Evolutionary conservation across 2,329 filamentous ascomycete genomes (phyloP).

Genomic region (Fusarium anguioides): DNA sequence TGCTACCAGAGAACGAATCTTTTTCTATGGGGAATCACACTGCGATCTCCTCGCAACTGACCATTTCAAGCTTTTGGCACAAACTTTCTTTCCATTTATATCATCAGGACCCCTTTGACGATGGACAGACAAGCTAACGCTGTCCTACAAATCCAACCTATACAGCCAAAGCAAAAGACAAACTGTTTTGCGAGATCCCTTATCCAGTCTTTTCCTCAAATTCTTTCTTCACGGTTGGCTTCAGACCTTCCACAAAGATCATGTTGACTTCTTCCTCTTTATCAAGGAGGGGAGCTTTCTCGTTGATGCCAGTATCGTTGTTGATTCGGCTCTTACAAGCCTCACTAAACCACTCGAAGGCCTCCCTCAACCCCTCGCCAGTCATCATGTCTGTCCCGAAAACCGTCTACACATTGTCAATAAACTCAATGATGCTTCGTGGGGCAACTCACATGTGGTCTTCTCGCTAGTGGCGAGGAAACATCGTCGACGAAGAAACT

Average conservation of each 20-base stretch:
- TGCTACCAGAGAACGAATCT: too few species aligned
- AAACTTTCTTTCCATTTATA: too few species aligned
- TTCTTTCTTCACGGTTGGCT: fast-evolving
- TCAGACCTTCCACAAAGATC: background rate
- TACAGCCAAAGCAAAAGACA: too few species aligned
- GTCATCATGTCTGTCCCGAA: background rate
- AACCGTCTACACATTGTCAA: background rate
- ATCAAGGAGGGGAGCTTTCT: background rate
- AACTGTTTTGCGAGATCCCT: too few species aligned
- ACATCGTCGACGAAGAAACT: background rate
- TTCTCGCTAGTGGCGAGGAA: background rate
- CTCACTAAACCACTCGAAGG: background rate
- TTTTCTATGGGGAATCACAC: too few species aligned
- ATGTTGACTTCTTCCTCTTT: background rate
- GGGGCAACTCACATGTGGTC: background rate
- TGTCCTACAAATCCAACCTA: too few species aligned
- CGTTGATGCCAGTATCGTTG: background rate
- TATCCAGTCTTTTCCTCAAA: background rate
- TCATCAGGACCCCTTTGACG: too few species aligned
- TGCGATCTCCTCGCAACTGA: too few species aligned
- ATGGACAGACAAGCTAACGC: too few species aligned
- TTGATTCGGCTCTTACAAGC: background rate
- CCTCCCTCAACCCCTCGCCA: background rate
- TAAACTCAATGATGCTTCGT: fast-evolving
- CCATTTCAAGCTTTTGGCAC: too few species aligned